phyloP scores from a whole-genome alignment of 2,329 filamentous ascomycete genomes.

The Hypoxylon sp. region DNA sequence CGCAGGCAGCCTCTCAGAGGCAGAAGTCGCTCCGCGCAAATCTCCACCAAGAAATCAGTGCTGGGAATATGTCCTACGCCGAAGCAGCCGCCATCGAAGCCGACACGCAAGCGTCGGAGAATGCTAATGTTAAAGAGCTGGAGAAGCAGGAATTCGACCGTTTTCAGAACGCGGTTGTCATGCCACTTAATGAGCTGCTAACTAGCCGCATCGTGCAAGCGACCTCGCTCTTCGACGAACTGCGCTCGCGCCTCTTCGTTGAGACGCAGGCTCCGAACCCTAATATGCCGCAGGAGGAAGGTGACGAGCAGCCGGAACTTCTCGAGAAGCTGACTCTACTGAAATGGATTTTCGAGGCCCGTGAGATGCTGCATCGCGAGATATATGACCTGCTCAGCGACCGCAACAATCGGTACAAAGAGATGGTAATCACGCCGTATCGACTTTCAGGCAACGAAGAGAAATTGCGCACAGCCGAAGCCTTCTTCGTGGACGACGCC shows the following conservation, averaged over 20 bases:
- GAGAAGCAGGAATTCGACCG: conserved; percentile 85
- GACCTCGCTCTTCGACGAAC: conserved; percentile 80
- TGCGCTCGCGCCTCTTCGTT: conserved; percentile 78
- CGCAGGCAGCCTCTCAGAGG: conserved; percentile 62
- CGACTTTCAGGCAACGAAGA: conserved; percentile 78
- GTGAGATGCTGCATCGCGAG: conserved; percentile 87
- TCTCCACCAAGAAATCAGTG: conserved; percentile 81
- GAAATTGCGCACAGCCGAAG: conserved; percentile 81
- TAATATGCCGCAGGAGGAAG: conserved; percentile 92
- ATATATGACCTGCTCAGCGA: conserved; percentile 87
- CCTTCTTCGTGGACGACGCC: conserved; percentile 86
- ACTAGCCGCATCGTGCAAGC: conserved; percentile 80
- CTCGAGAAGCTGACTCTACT: conserved; percentile 93
- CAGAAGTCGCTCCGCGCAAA: conserved; percentile 77
- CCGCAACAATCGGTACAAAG: conserved; percentile 87
- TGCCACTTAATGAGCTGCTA: conserved; percentile 84
- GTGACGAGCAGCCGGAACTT: conserved; percentile 93
- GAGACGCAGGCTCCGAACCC: conserved; percentile 77
- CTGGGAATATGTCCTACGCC: conserved; percentile 83
- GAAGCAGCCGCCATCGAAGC: conserved; percentile 86
- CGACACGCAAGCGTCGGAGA: conserved; percentile 78
- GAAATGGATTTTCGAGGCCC: conserved; percentile 96
- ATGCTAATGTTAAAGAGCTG: conserved; percentile 75
- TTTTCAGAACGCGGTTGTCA: conserved; percentile 86
- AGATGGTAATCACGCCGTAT: conserved; percentile 87